Conservation (phyloP, 2,329 filamentous ascomycete species). For the Colletotrichum sp. region DNA sequence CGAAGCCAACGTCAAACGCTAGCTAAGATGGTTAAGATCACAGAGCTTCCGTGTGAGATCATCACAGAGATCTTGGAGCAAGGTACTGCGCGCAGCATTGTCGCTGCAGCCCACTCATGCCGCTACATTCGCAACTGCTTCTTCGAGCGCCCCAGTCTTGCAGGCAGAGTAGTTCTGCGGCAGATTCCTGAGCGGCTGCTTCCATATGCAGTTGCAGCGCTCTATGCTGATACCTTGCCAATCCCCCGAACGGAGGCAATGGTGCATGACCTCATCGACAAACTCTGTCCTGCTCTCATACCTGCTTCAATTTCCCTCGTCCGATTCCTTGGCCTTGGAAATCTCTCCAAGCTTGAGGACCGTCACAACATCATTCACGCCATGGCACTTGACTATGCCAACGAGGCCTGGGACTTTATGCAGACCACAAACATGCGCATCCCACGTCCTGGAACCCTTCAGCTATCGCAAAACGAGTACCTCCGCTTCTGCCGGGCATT, state of each 20-base stretch:
- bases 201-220: rapidly evolving
- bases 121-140: rapidly evolving
- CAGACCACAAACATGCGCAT: not conserved
- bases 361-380: not conserved
- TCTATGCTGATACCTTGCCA: not conserved
- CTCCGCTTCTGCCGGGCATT: not conserved
- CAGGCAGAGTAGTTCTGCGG: rapidly evolving
- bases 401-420: not conserved
- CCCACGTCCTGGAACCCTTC: rapidly evolving
- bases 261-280: rapidly evolving
- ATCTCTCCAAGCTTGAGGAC: not conserved
- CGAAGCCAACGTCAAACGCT: not conserved
- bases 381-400: not conserved
- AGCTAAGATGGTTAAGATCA: not conserved
- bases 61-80: not conserved
- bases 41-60: not conserved
- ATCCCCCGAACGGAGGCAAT: not conserved
- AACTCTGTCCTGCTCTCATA: not conserved
- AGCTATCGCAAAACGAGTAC: not conserved
- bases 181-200: rapidly evolving
- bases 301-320: rapidly evolving
- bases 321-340: too few species aligned
- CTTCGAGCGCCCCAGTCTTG: not conserved
- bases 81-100: rapidly evolving
- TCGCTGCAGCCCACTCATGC: rapidly evolving